Evolutionary conservation across 768 basidiomycete species (phyloP), one percentile per base, ranked within the genome.

Genomic region (Cubamyces lactineus): DNA sequence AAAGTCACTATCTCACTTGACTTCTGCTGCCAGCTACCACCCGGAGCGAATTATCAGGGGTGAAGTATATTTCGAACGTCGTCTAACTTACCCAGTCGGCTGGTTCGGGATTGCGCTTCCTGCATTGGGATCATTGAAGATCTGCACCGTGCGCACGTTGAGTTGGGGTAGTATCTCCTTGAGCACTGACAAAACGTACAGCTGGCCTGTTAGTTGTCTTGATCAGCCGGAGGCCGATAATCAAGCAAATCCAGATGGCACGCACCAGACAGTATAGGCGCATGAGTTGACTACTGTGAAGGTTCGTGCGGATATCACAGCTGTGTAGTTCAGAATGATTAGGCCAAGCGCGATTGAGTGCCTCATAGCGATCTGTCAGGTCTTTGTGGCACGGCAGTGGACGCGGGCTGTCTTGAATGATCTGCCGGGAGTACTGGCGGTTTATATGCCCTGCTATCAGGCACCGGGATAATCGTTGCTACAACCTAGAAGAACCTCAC

Each of bases 231-330:
- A 38, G 28, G 39, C 17, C 24, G 17, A 15, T 41, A 2, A 30
- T 38, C 12, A 4, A 47, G 21, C 13, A 17, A 48, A 24, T 34
- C 13, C 1, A 19, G 28, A 41, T 15, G 40, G 40, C 19, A 65
- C 69, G 19, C 53, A 78, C 78, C 78, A 79, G 41, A 79, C 71
- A 1, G 77, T 79, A 69, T 76, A 80, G 1, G 76, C 71, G 66
- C 78, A 79, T 30, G 59, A 68, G 59, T 80, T 80, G 70, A 70
- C 69, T 15, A 79, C 77, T 1, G 75, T 78, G 65, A 80, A 76
- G 11, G 71, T 75, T 15, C 67, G 57, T 4, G 63, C 65, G 1
- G 65, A 34, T 13, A 53, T 58, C 17, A 39, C 21, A 24, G 61
- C 19, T 15, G 54, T 50, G 28, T 64, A 59, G 9, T 56, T 40